phyloP scores from a whole-genome alignment of 148 eudicot species.

The Rhododendron ferrugineum region DNA sequence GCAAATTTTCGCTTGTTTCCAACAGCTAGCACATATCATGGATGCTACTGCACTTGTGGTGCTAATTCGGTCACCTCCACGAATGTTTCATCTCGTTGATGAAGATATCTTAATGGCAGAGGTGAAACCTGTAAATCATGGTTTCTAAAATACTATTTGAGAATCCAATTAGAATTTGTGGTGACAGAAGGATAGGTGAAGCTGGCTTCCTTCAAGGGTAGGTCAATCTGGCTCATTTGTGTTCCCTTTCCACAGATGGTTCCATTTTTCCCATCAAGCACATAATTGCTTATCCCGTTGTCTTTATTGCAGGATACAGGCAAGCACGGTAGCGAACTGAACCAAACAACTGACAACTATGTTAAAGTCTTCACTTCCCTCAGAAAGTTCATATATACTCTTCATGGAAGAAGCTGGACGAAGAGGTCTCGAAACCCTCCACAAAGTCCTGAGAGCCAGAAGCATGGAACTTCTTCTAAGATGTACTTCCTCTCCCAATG shows the following conservation, averaged over 20 bases:
- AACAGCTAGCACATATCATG: conserved; percentile 57
- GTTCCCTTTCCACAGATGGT: not conserved
- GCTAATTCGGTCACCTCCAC: conserved; percentile 76
- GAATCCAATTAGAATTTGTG: conserved; percentile 20
- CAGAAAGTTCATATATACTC: not conserved
- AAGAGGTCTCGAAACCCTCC: not conserved
- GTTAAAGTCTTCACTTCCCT: not conserved
- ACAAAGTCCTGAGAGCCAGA: not conserved
- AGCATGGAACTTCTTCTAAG: not conserved
- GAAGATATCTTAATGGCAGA: conserved; percentile 42
- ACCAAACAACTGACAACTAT: not conserved
- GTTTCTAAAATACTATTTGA: conserved; percentile 37
- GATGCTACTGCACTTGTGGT: conserved; percentile 57
- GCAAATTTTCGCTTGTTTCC: conserved; percentile 55
- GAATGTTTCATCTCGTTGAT: conserved; percentile 57
- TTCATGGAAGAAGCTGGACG: not conserved
- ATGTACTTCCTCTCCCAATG: not conserved
- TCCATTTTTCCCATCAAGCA: not conserved
- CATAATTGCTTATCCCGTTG: not conserved
- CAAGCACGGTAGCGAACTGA: not conserved
- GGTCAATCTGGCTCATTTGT: not conserved
- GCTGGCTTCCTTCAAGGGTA: not conserved
- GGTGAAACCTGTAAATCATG: conserved; percentile 38
- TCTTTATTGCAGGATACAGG: not conserved
- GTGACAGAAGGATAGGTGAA: not conserved